Evolutionary conservation across 2,329 filamentous ascomycete genomes (phyloP).

Genomic region (Chrysoporthe deuterocubensis): DNA sequence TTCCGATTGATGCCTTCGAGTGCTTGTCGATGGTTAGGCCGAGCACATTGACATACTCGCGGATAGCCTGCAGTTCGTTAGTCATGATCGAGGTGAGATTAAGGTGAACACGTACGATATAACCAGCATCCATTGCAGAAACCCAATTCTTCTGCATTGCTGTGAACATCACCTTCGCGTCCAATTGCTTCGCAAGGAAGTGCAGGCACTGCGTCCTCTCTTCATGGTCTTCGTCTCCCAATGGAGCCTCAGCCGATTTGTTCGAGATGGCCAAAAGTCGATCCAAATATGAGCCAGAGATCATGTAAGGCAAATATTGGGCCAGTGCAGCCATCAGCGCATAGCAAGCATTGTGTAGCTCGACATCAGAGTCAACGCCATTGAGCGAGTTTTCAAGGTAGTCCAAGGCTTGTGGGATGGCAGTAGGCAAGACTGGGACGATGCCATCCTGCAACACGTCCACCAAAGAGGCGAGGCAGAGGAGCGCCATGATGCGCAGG

Average conservation of each 20-base stretch:
- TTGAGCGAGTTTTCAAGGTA: constrained; percentile 70
- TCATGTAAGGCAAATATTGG: constrained; percentile 86
- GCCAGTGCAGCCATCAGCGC: constrained; percentile 79
- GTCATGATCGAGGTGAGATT: constrained; percentile 21
- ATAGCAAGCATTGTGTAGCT: constrained; percentile 82
- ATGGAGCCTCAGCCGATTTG: constrained; percentile 65
- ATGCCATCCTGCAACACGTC: constrained; percentile 87
- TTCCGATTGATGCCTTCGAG: constrained; percentile 76
- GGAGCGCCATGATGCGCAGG: constrained; percentile 79
- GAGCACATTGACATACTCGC: constrained; percentile 72
- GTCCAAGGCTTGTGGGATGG: constrained; percentile 71
- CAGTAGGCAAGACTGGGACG: constrained; percentile 78
- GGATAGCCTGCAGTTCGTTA: constrained; percentile 58
- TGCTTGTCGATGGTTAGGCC: constrained; percentile 75
- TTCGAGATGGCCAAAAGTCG: constrained; percentile 74
- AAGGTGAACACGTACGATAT: constrained; percentile 54
- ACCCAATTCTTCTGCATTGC: constrained; percentile 75
- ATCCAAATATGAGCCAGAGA: constrained; percentile 75
- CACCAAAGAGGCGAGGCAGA: constrained; percentile 87
- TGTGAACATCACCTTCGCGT: constrained; percentile 76
- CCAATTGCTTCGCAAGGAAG: constrained; percentile 76
- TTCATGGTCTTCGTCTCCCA: constrained; percentile 66
- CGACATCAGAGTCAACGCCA: constrained; percentile 56
- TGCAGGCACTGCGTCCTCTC: constrained; percentile 71
- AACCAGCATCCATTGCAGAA: constrained; percentile 64